Percentiles rank a stretch among this genome's conserved stretches.
These are phyloP conservation scores for Ailanthus altissimus DNA, from an alignment of 345 rosid genomes.

Conservation along the genomic window DNA sequence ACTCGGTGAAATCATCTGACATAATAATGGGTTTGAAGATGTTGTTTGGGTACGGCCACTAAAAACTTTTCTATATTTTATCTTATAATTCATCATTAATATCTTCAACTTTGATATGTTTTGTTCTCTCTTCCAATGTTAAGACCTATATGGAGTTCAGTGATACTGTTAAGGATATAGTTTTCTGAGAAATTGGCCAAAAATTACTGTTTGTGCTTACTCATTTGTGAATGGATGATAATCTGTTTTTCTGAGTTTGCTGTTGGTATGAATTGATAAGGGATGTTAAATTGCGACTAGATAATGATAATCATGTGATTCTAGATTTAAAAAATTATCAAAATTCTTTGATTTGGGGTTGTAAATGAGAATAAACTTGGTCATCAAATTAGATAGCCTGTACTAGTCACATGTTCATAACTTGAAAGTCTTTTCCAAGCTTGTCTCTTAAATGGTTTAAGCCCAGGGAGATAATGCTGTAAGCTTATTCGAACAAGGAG, in stretches of 20 bases:
- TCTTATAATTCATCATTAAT: neutral
- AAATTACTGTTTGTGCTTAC: neutral
- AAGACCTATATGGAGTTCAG: neutral
- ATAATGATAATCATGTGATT: neutral
- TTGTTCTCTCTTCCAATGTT: neutral
- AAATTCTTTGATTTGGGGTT: neutral
- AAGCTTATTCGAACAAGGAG: neutral
- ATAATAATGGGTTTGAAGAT: neutral
- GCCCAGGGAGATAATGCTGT: neutral
- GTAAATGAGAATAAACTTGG: neutral
- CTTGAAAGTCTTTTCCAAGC: neutral
- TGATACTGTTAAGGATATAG: neutral
- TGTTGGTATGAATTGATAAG: neutral
- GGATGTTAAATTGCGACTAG: neutral
- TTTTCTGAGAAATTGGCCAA: neutral
- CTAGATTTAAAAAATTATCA: neutral
- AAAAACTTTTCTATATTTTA: neutral
- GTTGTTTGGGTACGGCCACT: neutral
- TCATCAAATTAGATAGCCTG: neutral
- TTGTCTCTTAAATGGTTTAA: slow-evolving; percentile 1
- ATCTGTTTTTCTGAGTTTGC: neutral
- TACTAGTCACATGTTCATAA: neutral
- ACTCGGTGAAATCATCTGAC: neutral
- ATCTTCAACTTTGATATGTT: neutral
- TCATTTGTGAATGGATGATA: neutral